phyloP scores from a whole-genome alignment of 495 filamentous ascomycete species.

The Copromyces sp. region DNA sequence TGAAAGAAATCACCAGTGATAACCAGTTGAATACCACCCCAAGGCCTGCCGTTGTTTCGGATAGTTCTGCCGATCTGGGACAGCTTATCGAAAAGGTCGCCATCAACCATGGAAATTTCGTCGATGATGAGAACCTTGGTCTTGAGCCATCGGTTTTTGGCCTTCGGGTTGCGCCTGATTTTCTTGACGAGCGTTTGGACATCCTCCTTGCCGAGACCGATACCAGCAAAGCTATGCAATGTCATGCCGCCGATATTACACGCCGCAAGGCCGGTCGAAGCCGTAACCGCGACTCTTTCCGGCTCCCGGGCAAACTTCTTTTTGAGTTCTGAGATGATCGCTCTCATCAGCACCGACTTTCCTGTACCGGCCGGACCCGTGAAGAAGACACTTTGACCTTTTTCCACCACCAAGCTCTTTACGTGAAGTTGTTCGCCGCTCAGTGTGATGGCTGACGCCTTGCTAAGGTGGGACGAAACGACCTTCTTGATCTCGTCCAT shows the following conservation, averaged over 20 bases:
- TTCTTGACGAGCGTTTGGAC: slow-evolving; percentile 78
- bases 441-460: slow-evolving; percentile 53
- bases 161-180: slow-evolving; percentile 81
- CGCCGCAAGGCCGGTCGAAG: slow-evolving; percentile 89
- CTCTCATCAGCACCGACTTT: slow-evolving; percentile 89
- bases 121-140: slow-evolving; percentile 84
- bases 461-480: slow-evolving; percentile 25
- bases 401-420: slow-evolving; percentile 64
- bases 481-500: slow-evolving; percentile 23
- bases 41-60: slow-evolving; percentile 81
- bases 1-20: slow-evolving; percentile 98
- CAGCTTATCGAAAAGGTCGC: slow-evolving; percentile 92
- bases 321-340: slow-evolving; percentile 74
- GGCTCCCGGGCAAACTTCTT: slow-evolving; percentile 62
- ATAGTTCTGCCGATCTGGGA: slow-evolving; percentile 72
- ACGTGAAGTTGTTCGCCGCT: slow-evolving; percentile 81
- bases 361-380: slow-evolving; percentile 95
- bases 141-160: slow-evolving; percentile 75
- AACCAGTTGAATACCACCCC: slow-evolving; percentile 91
- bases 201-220: slow-evolving; percentile 87
- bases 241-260: slow-evolving; percentile 96
- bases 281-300: slow-evolving; percentile 82
- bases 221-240: slow-evolving; percentile 90
- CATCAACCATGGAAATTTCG: slow-evolving; percentile 98
- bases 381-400: slow-evolving; percentile 87